phyloP scores from a whole-genome alignment of 176 grass and related monocot genomes.

The Leersia perrieri region DNA sequence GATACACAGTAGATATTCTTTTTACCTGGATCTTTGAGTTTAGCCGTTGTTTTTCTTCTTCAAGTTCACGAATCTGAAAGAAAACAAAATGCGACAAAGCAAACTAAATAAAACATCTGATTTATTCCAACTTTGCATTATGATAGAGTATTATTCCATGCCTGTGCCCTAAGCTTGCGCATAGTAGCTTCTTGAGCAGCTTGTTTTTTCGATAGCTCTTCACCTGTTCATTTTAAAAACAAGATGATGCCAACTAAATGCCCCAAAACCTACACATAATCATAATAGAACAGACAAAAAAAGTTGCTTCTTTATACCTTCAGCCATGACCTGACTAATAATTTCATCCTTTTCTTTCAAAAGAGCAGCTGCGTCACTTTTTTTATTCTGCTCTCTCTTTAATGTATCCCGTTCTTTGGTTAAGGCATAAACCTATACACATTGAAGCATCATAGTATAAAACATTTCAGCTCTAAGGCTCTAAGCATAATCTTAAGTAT shows the following conservation, averaged over 20 bases:
- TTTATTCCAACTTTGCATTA: conserved; percentile 2
- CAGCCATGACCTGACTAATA: conserved; percentile 99
- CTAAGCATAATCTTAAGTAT: conserved; percentile 11
- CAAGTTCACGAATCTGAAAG: conserved; percentile 90
- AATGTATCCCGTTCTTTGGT: conserved; percentile 96
- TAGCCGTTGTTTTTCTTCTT: conserved; percentile 95
- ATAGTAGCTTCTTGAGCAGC: conserved; percentile 99
- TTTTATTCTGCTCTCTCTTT: conserved; percentile 95
- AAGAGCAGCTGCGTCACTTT: conserved; percentile 95
- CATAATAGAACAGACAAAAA: conserved; percentile 24
- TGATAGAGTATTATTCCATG: conserved; percentile 40
- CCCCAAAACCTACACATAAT: conserved; percentile 1
- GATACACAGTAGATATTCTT: not conserved
- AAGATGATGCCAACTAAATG: conserved; percentile 7
- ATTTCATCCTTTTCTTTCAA: conserved; percentile 99
- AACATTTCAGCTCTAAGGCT: not conserved
- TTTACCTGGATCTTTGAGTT: conserved; percentile 98
- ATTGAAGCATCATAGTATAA: conserved; percentile 24
- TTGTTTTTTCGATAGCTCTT: conserved; percentile 98
- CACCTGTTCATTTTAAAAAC: conserved; percentile 60
- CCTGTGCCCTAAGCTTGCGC: conserved; percentile 94
- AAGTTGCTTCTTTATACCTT: conserved; percentile 58
- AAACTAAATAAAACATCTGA: conserved; percentile 12
- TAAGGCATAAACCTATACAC: conserved; percentile 81
- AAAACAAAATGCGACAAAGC: conserved; percentile 7